phyloP scores from a whole-genome alignment of 192 early-diverging fungal genomes.

The Phycomyces nitens region DNA sequence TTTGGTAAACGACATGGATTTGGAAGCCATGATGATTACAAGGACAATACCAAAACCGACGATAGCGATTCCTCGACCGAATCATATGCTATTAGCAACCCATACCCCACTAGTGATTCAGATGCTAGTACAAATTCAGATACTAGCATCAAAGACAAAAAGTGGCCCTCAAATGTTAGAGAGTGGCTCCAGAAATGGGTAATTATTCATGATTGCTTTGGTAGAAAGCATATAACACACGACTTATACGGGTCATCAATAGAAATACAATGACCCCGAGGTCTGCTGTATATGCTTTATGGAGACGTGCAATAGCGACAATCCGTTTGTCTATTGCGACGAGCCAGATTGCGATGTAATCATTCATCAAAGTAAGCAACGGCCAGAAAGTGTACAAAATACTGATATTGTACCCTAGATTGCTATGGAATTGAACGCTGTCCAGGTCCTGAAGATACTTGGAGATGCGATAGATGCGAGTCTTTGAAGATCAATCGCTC shows the following conservation, averaged over 20 bases:
- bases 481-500: background rate
- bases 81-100: no score
- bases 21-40: no score
- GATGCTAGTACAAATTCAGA: no score
- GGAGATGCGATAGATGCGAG: constrained; percentile 25
- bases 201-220: background rate
- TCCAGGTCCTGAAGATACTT: constrained; percentile 17
- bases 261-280: constrained; percentile 54
- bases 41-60: no score
- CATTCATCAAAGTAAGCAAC: constrained; percentile 24
- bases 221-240: background rate
- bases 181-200: background rate
- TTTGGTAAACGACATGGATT: no score
- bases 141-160: background rate
- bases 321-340: constrained; percentile 52
- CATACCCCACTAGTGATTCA: no score
- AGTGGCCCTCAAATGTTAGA: background rate
- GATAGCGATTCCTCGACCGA: no score
- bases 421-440: constrained; percentile 13
- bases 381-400: background rate
- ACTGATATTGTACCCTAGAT: background rate
- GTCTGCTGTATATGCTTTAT: constrained; percentile 50
- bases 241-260: constrained; percentile 2
- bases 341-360: constrained; percentile 25
- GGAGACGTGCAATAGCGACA: constrained; percentile 37